Evolutionary conservation across 257 asterid species (phyloP).

Genomic region (Gentiana straminea): DNA sequence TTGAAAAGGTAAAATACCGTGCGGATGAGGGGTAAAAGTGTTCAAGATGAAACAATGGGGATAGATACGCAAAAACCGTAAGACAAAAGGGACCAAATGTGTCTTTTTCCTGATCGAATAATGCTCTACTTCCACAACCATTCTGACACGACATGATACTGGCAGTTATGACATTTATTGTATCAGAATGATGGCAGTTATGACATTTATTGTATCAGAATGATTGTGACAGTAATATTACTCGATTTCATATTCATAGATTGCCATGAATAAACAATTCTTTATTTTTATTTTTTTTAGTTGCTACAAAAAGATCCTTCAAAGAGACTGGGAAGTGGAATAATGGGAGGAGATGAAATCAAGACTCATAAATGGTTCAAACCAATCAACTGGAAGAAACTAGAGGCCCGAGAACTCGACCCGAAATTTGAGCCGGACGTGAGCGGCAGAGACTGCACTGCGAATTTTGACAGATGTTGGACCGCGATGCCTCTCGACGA

Average conservation of each 20-base stretch:
- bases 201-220: no score
- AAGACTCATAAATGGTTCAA: constrained; percentile 74
- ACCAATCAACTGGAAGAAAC: constrained; percentile 67
- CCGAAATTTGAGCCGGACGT: constrained; percentile 81
- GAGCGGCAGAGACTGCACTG: constrained; percentile 73
- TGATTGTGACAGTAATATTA: no score
- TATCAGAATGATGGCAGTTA: no score
- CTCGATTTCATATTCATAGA: background rate
- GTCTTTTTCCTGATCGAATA: no score
- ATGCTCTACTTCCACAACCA: no score
- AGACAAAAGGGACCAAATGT: no score
- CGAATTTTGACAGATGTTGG: constrained; percentile 85
- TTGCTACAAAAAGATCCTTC: constrained; percentile 73
- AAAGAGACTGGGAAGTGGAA: constrained; percentile 70
- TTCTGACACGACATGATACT: no score
- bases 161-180: no score
- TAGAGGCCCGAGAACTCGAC: constrained; percentile 57
- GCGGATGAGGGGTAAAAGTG: no score
- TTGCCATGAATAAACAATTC: background rate
- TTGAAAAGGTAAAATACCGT: no score
- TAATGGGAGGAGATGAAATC: constrained; percentile 76
- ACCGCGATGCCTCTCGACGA: constrained; percentile 82
- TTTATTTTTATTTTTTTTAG: constrained; percentile 18
- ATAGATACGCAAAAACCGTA: no score
- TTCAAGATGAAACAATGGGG: no score